phyloP scores from a whole-genome alignment of 108 stramenopile genomes.

The Pelagomonas calceolata region DNA sequence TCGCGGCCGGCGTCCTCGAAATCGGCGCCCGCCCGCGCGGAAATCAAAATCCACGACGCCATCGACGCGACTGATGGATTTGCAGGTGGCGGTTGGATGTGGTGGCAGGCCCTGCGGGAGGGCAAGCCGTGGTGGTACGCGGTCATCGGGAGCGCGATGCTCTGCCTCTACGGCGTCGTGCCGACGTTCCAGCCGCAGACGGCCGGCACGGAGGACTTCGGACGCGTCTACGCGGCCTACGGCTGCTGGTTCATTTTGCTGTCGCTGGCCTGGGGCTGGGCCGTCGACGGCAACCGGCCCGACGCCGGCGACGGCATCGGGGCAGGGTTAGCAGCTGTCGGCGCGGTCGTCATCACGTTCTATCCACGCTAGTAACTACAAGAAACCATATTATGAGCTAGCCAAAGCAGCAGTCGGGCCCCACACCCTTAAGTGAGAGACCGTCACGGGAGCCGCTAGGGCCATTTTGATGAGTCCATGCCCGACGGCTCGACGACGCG shows the following conservation, averaged over 20 bases:
- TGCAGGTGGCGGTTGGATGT: conserved; percentile 19
- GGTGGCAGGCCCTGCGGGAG: conserved; percentile 8
- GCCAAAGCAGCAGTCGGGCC: too few species aligned
- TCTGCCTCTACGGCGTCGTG: conserved; percentile 14
- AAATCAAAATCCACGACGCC: too few species aligned
- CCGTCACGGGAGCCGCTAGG: too few species aligned
- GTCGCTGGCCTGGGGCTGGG: conserved; percentile 5
- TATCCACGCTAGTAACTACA: background rate
- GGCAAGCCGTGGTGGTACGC: background rate
- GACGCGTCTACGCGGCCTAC: conserved; percentile 17
- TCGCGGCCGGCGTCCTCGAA: conserved; percentile 9
- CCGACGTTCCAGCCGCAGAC: conserved; percentile 13
- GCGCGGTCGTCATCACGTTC: conserved; percentile 4
- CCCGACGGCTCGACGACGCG: too few species aligned
- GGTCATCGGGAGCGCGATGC: background rate
- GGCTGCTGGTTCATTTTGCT: conserved; percentile 19
- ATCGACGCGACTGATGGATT: too few species aligned
- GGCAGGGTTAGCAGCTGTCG: background rate
- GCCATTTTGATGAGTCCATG: too few species aligned
- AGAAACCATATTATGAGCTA: too few species aligned
- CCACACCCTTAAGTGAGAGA: too few species aligned
- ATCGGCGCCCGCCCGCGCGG: too few species aligned
- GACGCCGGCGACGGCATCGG: conserved; percentile 18
- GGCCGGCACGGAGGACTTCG: conserved; percentile 14
- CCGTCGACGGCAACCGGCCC: conserved; percentile 5